Base-by-base conservation (phyloP, 129 eudicot species). In the Smallanthus sonchifolius region DNA sequence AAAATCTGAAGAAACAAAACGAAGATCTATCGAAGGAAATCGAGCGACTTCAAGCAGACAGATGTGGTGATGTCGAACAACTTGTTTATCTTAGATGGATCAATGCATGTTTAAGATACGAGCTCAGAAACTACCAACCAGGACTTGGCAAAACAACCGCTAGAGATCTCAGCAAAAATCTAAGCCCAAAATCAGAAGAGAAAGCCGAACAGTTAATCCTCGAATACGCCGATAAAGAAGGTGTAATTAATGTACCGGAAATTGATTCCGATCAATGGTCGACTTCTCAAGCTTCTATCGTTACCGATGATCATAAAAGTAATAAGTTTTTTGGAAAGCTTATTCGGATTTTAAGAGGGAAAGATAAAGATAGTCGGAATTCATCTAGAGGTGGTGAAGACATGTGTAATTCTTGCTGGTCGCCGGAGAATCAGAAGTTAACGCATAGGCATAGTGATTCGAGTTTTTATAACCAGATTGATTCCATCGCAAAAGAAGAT, bases 1-100 rank as follows among this genome's bases (percentile, higher is more conserved):
- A 66, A 28, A 86, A 32, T 8, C 63, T 88, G 45, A 86, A 77
- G 81, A 74, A 77, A 63, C 79, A 86, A 79, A 93, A 90, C 17
- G 86, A 90, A 62, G 84, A 90, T 44, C 67, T 90, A 59, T 77
- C 76, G 16, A 81, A 88, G 59, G 81, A 84, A 77, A 56, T 86
- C 10, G 97, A 93, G 83, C 81, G 60, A 62, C 80, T 93, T 69
- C 89, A 75, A 77, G 85, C 85, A 5, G 85, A 86, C 28, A 83
- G 88, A 24, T 90, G 89, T 70, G 66, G 75, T 34, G 96, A 93
- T 37, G 81, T 83, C 11, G 96, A 89, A 61, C 90, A 92, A 70
- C 82, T 92, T 13, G 96, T 92, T 3, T 87, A 92, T 65, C 95
- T 92, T 35, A 87, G 86, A 40, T 92, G 98, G 98, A 48, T 92